These are phyloP conservation scores for Neoboletus subvelutipes DNA, from an alignment of 768 basidiomycete species.

Conservation along the genomic window DNA sequence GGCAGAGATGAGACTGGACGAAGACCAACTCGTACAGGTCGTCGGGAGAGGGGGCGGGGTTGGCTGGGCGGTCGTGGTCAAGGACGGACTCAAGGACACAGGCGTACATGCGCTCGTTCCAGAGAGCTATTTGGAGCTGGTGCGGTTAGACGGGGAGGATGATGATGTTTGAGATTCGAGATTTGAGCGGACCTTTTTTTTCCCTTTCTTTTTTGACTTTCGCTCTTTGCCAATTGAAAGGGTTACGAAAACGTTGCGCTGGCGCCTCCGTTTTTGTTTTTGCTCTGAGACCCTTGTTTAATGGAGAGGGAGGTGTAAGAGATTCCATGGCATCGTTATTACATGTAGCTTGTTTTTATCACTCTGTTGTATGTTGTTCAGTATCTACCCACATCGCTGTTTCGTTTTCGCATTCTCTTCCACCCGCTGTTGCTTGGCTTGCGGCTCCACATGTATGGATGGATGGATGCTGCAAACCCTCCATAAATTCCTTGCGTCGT, in stretches of 20 bases:
- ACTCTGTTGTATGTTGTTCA: constrained; percentile 18
- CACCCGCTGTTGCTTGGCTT: neutral
- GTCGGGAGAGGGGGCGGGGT: constrained; percentile 75
- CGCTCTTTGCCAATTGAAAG: too few species aligned
- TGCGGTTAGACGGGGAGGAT: constrained; percentile 38
- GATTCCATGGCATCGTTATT: neutral
- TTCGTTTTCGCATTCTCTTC: neutral
- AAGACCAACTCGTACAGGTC: constrained; percentile 74
- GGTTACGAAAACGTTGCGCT: constrained; percentile 7
- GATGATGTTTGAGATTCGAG: constrained; percentile 9
- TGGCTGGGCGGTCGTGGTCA: constrained; percentile 76
- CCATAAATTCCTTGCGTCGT: too few species aligned
- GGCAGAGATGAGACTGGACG: constrained; percentile 78
- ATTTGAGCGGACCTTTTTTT: neutral
- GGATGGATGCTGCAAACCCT: neutral
- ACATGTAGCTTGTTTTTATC: constrained; percentile 5
- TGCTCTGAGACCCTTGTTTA: neutral
- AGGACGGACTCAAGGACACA: constrained; percentile 35
- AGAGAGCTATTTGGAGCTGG: constrained; percentile 69
- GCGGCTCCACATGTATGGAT: neutral
- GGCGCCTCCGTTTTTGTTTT: constrained; percentile 6
- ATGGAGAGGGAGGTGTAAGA: neutral
- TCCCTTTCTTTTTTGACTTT: neutral
- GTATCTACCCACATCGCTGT: constrained; percentile 3
- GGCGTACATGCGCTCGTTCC: constrained; percentile 70